Conservation (phyloP, 352 stramenopile genomes). For the Phytophthora rubi region DNA sequence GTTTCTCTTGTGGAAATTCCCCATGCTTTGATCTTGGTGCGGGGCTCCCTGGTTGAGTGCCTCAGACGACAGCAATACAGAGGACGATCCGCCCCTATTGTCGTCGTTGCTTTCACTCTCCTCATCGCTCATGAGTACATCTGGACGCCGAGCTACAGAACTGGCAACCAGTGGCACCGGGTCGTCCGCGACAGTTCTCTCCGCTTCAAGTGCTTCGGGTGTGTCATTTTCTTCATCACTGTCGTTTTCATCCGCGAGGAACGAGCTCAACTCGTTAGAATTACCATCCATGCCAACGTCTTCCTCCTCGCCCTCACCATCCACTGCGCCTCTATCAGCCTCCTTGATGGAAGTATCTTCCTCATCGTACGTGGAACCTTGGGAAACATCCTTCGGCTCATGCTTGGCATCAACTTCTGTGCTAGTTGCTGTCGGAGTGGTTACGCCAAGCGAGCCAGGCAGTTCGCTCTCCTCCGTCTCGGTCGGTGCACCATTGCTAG, state of each 20-base stretch:
- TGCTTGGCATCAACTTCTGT: not conserved
- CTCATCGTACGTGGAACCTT: constrained; percentile 1
- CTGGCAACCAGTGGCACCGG: not conserved
- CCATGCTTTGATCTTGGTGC: not conserved
- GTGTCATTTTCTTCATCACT: constrained; percentile 1
- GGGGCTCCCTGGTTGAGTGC: not conserved
- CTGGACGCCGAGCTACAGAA: not conserved
- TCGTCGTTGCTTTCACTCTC: constrained; percentile 23
- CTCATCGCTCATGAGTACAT: constrained; percentile 42
- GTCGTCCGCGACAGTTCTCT: not conserved
- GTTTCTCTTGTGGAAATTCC: constrained; percentile 29
- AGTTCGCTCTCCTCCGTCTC: not conserved
- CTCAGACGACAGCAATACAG: constrained; percentile 17
- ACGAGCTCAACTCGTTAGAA: constrained; percentile 17
- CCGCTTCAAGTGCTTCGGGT: not conserved
- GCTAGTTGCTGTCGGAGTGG: not conserved
- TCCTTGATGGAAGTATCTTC: not conserved
- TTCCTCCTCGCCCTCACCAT: not conserved
- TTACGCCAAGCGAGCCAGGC: not conserved
- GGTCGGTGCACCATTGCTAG: not conserved
- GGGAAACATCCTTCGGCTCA: constrained; percentile 12
- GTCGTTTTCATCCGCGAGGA: constrained; percentile 10
- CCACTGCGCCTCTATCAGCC: not conserved
- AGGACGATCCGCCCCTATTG: not conserved
- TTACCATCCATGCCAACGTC: constrained; percentile 2